These are phyloP conservation scores for Copromyces sp. DNA, from an alignment of 495 filamentous ascomycete genomes.

Conservation along the genomic window DNA sequence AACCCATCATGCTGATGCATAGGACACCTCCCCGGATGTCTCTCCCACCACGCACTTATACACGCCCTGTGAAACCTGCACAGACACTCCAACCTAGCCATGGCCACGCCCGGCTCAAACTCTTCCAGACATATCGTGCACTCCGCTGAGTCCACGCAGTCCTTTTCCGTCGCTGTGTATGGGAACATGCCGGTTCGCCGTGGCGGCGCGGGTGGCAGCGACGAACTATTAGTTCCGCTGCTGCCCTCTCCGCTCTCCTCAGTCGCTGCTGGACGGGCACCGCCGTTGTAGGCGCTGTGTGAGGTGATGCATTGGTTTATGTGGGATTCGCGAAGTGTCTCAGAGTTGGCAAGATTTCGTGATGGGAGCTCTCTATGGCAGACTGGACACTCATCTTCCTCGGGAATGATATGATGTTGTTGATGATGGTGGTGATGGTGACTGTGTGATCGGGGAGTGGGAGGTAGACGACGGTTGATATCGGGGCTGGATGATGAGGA, in stretches of 20 bases:
- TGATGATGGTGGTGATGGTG: not conserved
- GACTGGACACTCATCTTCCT: slow-evolving; percentile 87
- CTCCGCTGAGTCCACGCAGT: slow-evolving; percentile 72
- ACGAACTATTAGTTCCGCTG: not conserved
- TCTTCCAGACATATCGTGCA: slow-evolving; percentile 97
- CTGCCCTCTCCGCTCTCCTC: slow-evolving; percentile 4
- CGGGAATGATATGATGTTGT: slow-evolving; percentile 37
- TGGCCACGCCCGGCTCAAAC: slow-evolving; percentile 71
- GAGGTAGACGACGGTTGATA: slow-evolving; percentile 17
- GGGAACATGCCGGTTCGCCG: slow-evolving; percentile 42
- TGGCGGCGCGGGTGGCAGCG: slow-evolving; percentile 19
- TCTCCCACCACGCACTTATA: slow-evolving; percentile 46
- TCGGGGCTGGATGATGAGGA: slow-evolving; percentile 5
- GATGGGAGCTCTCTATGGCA: slow-evolving; percentile 71
- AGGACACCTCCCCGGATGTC: slow-evolving; percentile 43
- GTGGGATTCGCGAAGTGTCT: slow-evolving; percentile 61
- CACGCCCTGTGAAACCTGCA: slow-evolving; percentile 82
- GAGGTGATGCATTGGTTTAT: slow-evolving; percentile 63
- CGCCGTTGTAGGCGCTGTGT: slow-evolving; percentile 30
- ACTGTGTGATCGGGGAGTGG: slow-evolving; percentile 5
- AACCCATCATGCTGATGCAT: slow-evolving; percentile 45
- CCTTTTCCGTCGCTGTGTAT: slow-evolving; percentile 84
- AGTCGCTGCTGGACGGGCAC: slow-evolving; percentile 1
- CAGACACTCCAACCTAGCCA: slow-evolving; percentile 82
- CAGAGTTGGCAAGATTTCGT: slow-evolving; percentile 45